Conservation (phyloP, 768 basidiomycete genomes). For the Lentinula guzmanii region DNA sequence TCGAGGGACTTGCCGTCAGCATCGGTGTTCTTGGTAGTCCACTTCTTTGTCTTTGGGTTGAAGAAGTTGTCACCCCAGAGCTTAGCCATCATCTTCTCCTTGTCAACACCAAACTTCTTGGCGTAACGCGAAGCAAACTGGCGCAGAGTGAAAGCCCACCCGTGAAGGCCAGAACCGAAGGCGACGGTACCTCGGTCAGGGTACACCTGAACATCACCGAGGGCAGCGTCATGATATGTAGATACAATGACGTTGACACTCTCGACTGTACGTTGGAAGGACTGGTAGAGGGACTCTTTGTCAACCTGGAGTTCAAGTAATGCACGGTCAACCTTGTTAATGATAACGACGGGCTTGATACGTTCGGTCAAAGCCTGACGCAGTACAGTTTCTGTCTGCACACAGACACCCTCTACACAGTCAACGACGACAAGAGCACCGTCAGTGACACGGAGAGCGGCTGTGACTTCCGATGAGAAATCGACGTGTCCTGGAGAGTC, state of each 20-base stretch:
- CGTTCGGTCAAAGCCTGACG: conserved; percentile 96
- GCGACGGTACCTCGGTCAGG: conserved; percentile 98
- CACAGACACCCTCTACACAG: conserved; percentile 99
- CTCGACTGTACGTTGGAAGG: conserved; percentile 96
- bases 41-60: conserved; percentile 95
- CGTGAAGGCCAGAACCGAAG: conserved; percentile 98
- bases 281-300: conserved; percentile 97
- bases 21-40: conserved; percentile 74
- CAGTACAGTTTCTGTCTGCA: conserved; percentile 98
- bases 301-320: conserved; percentile 95
- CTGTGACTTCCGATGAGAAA: conserved; percentile 99
- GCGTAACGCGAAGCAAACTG: conserved; percentile 93
- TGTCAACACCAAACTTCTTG: conserved; percentile 99
- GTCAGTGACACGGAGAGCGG: conserved; percentile 98
- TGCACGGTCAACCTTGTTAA: conserved; percentile 99
- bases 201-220: conserved; percentile 98
- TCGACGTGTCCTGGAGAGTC: conserved; percentile 99
- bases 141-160: conserved; percentile 98
- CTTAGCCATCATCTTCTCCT: conserved; percentile 96
- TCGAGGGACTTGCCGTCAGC: conserved; percentile 89
- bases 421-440: conserved; percentile 99
- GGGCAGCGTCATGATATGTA: conserved; percentile 88
- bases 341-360: conserved; percentile 98
- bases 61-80: conserved; percentile 99
- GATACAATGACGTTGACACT: conserved; percentile 98